Conservation (phyloP, 1,284 basidiomycete species). For the Papiliotrema laurentii region DNA sequence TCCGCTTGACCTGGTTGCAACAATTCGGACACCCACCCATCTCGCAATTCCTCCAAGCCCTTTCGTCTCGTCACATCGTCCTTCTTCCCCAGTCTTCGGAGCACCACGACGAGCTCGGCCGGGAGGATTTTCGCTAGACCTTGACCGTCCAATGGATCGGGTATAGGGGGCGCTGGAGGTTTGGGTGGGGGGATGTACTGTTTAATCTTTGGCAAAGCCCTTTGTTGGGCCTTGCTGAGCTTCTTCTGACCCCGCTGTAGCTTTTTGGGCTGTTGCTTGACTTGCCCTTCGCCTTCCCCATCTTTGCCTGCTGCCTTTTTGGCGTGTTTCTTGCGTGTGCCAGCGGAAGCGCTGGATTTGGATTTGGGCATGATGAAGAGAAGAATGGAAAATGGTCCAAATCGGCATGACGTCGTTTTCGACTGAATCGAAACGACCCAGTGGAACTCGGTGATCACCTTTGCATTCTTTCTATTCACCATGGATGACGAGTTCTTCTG, state of each 20-base stretch:
- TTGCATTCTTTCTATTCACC: too few species aligned
- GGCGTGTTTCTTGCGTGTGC: constrained; percentile 68
- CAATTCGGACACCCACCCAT: constrained; percentile 58
- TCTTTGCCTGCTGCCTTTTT: constrained; percentile 30
- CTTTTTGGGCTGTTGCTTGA: constrained; percentile 7
- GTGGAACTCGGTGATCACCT: too few species aligned
- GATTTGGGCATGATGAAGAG: constrained; percentile 26
- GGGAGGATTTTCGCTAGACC: constrained; percentile 73
- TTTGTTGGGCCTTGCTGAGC: constrained; percentile 43
- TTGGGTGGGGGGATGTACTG: constrained; percentile 81
- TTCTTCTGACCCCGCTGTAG: constrained; percentile 38
- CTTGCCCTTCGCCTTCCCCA: constrained; percentile 12
- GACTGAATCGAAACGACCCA: too few species aligned
- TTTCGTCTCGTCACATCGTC: constrained; percentile 80
- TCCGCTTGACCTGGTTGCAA: constrained; percentile 51
- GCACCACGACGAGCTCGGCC: constrained; percentile 76
- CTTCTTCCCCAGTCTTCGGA: constrained; percentile 84
- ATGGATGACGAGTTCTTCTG: constrained; percentile 17
- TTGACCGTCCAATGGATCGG: constrained; percentile 85
- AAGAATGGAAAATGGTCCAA: too few species aligned
- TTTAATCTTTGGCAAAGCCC: constrained; percentile 56
- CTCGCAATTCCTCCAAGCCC: constrained; percentile 78
- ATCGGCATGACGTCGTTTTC: too few species aligned
- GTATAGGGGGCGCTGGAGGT: constrained; percentile 76
- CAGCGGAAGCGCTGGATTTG: constrained; percentile 66